Base-by-base conservation (phyloP, 2,329 filamentous ascomycete genomes). In the Pseudodiploospora longispora region DNA sequence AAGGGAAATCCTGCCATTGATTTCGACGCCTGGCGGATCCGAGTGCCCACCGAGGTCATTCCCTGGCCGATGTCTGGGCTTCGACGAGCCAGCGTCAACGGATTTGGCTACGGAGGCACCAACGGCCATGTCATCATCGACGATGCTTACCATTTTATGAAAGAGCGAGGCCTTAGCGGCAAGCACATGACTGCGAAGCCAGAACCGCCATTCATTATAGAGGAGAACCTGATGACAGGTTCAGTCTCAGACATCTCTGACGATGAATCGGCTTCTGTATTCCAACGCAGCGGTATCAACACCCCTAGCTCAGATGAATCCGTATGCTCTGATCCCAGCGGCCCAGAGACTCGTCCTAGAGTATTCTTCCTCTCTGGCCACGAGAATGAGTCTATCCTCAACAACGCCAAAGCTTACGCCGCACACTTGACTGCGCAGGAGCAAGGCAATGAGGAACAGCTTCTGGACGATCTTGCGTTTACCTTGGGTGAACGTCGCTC, bases 1-100 rank as follows among this genome's bases (percentile, higher is more conserved):
- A 43, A 19, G 10, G 27, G 40, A 10, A 50, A 48, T 9, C 43
- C 47, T 39, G 27, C 19, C 7, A 46, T 46, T 27, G 44, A 46
- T 29, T 32, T 38, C 10, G 44, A 46, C 10, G 38, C 38, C 10
- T 43, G 19, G 19, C 19, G 19, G 19, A 19, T 19, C 19, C 19
- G 19, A 19, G 19, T 19, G 19, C 36, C 36, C 10, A 38, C 36
- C 10, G n/a, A 19, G 10, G 6, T 27, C 10, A 38, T 38, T 12
- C 10, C 27, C 10, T 38, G 36, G 36, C 36, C 36, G 10, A 27
- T 3, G 6, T 12, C n/a, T 12, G 36, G 36, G 12, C 27, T 38
- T 19, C n/a, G 36, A 19, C n/a, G 38, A 31, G 29, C 29, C 10
- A 40, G 38, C 38, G 32, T 40, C 38, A 40, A 32, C n/a, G 30